Evolutionary conservation across 192 early-diverging fungal species (phyloP).

Genomic region (Coemansia sp.): DNA sequence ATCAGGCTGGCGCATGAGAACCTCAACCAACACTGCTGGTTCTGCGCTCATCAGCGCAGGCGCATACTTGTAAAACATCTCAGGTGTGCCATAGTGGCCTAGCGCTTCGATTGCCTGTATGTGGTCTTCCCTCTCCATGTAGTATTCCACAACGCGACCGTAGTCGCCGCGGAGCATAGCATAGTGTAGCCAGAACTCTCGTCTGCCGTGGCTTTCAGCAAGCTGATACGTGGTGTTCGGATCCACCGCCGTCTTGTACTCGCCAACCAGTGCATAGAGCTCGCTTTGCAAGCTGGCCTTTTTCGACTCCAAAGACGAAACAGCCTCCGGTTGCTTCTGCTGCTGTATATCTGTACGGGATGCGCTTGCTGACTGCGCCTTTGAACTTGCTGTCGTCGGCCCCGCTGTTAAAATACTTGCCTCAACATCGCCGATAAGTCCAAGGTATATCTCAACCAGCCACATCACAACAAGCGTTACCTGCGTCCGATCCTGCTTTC

Average conservation of each 20-base stretch:
- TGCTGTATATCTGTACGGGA: constrained; percentile 1
- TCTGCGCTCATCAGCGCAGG: constrained; percentile 80
- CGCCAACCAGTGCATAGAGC: constrained; percentile 70
- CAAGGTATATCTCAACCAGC: constrained; percentile 86
- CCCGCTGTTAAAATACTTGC: constrained; percentile 48
- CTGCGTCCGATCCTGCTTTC: constrained; percentile 77
- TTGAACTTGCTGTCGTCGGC: constrained; percentile 9
- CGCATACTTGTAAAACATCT: constrained; percentile 87
- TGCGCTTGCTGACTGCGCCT: background rate
- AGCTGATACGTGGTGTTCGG: constrained; percentile 76
- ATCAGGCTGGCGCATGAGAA: constrained; percentile 82
- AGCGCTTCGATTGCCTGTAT: constrained; percentile 74
- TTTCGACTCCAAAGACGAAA: background rate
- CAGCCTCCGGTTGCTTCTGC: constrained; percentile 53
- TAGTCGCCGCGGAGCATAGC: constrained; percentile 83
- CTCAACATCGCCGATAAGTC: constrained; percentile 70
- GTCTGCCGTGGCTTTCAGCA: constrained; percentile 83
- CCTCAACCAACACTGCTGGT: constrained; percentile 81
- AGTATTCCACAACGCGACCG: constrained; percentile 82
- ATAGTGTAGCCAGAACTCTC: constrained; percentile 78
- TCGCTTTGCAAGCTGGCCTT: constrained; percentile 63
- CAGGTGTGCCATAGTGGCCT: constrained; percentile 74
- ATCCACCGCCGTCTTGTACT: constrained; percentile 66
- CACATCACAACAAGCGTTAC: constrained; percentile 79
- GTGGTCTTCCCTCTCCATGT: constrained; percentile 78